Evolutionary conservation across 805 yeast genomes (phyloP).

Genomic region (Tetrapisispora phaffii): DNA sequence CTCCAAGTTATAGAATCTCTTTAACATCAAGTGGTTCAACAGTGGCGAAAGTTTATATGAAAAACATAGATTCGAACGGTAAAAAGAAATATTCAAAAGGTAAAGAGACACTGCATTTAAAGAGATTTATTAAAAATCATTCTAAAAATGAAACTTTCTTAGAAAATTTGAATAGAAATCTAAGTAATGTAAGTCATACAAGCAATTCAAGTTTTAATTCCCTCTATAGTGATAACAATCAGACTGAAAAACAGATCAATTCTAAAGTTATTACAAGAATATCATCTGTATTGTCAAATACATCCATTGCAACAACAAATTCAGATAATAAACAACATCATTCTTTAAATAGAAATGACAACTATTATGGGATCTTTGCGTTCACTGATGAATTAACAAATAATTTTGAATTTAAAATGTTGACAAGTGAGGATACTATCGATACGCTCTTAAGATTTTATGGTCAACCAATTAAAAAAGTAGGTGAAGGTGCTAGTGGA

Average conservation of each 20-base stretch:
- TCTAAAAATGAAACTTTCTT: not conserved
- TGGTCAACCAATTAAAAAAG: slow-evolving; percentile 60
- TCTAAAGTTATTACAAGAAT: not conserved
- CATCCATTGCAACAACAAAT: not conserved
- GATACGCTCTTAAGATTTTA: slow-evolving; percentile 47
- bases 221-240: not conserved
- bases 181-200: not conserved
- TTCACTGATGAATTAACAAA: slow-evolving; percentile 2
- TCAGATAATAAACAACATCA: not conserved
- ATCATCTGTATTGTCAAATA: not conserved
- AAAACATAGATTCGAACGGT: not conserved
- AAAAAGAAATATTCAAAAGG: slow-evolving; percentile 5
- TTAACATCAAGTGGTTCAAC: not conserved
- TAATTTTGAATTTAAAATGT: slow-evolving; percentile 19
- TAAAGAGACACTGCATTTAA: slow-evolving; percentile 29
- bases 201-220: not conserved
- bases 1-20: not conserved
- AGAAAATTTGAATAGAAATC: slow-evolving; percentile 1
- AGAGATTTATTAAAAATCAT: slow-evolving; percentile 43
- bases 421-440: slow-evolving; percentile 34
- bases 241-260: not conserved
- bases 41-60: not conserved
- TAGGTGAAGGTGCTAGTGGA: slow-evolving; percentile 94
- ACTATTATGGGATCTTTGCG: not conserved
- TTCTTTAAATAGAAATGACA: not conserved